Evolutionary conservation across 2,329 filamentous ascomycete species (phyloP), one percentile per base, ranked within the genome.

Genomic region (Bipolaris oryzae): DNA sequence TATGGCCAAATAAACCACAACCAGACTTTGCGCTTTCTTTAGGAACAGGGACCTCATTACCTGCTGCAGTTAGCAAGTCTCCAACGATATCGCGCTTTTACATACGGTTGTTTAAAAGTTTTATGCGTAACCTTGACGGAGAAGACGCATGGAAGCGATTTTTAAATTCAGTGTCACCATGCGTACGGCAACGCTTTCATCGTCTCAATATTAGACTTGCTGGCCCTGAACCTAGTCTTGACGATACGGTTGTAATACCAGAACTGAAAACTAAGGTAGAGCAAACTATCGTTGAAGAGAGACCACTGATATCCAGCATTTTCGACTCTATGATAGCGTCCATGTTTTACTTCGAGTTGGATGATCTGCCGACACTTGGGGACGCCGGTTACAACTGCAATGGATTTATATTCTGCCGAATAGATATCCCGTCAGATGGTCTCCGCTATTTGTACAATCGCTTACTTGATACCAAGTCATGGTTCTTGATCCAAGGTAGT

Each of bases 321-420:
- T 31, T 41, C 9, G 47, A 50, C 23, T 3, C 35, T 18, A 50
- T 50, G n/a, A 15, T 50, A n/a, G 47, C 35, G 33, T 50, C 47
- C 0, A 50, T 41, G 5, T 50, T 41, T n/a, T 50, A 50, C 23
- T 50, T 41, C n/a, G 10, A 50, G 25, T 20, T 50, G 1, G 47
- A 50, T 7, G 10, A 7, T 7, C 6, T 50, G n/a, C 35, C 47
- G 5, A 41, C 18, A 2, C 23, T 41, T 20, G 7, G 18, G n/a
- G n/a, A 16, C 16, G 11, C n/a, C 7, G 9, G 35, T 41, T 50
- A 50, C 21, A 11, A 18, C 23, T 49, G 34, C n/a, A 16, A 9
- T 3, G 46, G 46, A 2, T 20, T 28, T 15, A 39, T 49, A 2
- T 20, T 28, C n/a, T 49, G 34, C 41, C 46, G 46, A 7, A 35